phyloP scores from a whole-genome alignment of 129 eudicot species.

The Flaveria sonorensis region DNA sequence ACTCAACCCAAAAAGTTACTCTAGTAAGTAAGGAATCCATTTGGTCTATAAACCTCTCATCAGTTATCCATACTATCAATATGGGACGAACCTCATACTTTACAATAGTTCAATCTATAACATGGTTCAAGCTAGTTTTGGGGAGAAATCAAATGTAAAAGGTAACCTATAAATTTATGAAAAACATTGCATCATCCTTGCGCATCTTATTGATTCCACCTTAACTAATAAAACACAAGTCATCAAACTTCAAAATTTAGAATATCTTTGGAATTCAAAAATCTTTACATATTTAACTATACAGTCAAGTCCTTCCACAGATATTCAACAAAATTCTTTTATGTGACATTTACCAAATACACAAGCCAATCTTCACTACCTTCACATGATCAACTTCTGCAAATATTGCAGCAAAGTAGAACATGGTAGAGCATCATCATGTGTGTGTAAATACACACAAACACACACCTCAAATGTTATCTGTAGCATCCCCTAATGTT shows the following conservation, averaged over 20 bases:
- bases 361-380: conserved; percentile 25
- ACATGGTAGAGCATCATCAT: not conserved
- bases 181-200: not conserved
- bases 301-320: conserved; percentile 18
- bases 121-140: not conserved
- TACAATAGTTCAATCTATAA: no score
- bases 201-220: conserved; percentile 13
- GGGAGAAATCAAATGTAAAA: not conserved
- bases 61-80: no score
- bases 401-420: conserved; percentile 3
- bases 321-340: conserved; percentile 28
- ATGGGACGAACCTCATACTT: no score
- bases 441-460: conserved; percentile 1
- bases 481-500: conserved; percentile 63
- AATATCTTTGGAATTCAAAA: conserved; percentile 8
- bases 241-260: conserved; percentile 21
- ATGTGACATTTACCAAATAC: conserved; percentile 20
- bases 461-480: conserved; percentile 43
- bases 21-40: no score
- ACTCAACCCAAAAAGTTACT: no score
- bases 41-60: no score
- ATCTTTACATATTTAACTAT: conserved; percentile 34
- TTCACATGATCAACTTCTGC: conserved; percentile 16
- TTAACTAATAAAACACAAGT: not conserved
- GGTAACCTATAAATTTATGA: not conserved